Conservation (phyloP, 176 grass and related monocot genomes). For the Avena sativa region DNA sequence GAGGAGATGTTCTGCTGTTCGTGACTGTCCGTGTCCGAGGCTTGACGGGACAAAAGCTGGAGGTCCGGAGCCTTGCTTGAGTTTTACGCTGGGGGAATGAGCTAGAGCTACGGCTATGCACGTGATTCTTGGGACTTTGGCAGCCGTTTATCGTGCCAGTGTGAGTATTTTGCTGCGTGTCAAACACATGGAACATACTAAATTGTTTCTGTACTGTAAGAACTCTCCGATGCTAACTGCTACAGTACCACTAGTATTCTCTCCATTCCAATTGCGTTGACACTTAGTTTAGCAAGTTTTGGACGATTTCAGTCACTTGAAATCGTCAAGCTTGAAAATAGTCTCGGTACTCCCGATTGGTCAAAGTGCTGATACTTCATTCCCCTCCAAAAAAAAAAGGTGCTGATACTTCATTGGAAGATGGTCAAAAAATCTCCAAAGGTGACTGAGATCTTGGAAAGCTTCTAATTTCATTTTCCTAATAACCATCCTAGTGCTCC, state of each 20-base stretch:
- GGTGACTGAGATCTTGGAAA: background rate
- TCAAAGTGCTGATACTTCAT: background rate
- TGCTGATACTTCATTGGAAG: background rate
- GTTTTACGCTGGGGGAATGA: background rate
- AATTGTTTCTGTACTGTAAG: background rate
- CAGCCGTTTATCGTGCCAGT: background rate
- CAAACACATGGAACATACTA: background rate
- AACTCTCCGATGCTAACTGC: too few species aligned
- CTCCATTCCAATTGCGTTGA: background rate
- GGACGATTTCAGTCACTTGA: background rate
- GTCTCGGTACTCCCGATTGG: background rate
- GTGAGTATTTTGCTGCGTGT: background rate
- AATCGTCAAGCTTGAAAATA: background rate
- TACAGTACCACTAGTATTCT: too few species aligned
- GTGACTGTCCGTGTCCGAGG: background rate
- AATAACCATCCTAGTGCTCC: background rate
- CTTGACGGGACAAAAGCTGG: constrained; percentile 28
- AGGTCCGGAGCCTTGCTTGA: constrained; percentile 6
- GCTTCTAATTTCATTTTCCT: background rate
- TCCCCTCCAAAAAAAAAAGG: too few species aligned
- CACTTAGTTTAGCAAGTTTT: too few species aligned
- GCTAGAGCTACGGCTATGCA: background rate
- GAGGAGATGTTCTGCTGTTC: background rate
- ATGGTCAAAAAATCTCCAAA: background rate
- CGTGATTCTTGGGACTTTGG: background rate